Conservation (phyloP, 768 basidiomycete genomes). For the Tricholoma sp. region DNA sequence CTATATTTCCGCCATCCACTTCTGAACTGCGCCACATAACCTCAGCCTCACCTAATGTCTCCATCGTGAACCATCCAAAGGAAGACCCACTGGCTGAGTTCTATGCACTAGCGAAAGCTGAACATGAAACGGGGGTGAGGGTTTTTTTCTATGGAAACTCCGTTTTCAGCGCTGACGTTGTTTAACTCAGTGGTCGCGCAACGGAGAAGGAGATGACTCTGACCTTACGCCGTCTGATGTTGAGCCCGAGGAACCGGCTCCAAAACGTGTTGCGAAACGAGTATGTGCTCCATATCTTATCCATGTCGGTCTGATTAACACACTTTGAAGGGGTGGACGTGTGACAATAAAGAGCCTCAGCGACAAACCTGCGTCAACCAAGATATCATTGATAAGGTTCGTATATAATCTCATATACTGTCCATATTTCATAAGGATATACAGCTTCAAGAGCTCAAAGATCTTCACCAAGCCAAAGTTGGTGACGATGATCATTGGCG, state of each 20-base stretch:
- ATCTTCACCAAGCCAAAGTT: conserved; percentile 57
- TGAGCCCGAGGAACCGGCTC: conserved; percentile 12
- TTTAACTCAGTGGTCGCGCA: conserved; percentile 27
- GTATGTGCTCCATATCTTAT: conserved; percentile 9
- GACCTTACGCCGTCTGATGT: conserved; percentile 19
- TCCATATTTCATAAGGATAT: not conserved
- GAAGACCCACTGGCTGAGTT: conserved; percentile 63
- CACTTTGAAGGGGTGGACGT: conserved; percentile 53
- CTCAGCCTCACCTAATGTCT: not conserved
- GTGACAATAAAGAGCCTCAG: conserved; percentile 45
- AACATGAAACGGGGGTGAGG: conserved; percentile 39
- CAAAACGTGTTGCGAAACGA: conserved; percentile 21
- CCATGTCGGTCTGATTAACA: not conserved
- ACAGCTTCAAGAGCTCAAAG: conserved; percentile 66
- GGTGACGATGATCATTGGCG: conserved; percentile 66
- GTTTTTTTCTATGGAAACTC: not conserved
- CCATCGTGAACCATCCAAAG: not conserved
- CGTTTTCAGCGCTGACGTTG: not conserved
- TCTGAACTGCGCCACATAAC: conserved; percentile 3
- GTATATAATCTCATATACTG: not conserved
- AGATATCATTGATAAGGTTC: conserved; percentile 69
- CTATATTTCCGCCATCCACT: conserved; percentile 11
- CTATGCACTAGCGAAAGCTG: conserved; percentile 52
- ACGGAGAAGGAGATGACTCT: conserved; percentile 32
- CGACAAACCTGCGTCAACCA: conserved; percentile 51